phyloP scores from a whole-genome alignment of 2,329 filamentous ascomycete species.

The Tolypocladium capitatum region DNA sequence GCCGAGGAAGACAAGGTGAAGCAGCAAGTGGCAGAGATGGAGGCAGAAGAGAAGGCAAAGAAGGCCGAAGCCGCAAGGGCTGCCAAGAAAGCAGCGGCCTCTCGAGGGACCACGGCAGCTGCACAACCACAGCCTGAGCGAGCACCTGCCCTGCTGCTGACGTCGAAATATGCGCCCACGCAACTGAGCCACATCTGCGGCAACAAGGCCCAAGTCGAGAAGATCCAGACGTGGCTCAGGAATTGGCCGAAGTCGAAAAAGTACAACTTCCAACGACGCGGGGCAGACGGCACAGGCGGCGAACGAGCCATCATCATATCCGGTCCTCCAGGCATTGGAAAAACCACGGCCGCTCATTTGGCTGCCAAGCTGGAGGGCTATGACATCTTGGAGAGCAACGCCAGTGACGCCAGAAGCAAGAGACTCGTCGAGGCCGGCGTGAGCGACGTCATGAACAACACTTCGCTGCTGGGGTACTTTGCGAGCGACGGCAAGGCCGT shows the following conservation, averaged over 20 bases:
- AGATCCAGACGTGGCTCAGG: conserved; percentile 74
- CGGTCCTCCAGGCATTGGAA: conserved; percentile 90
- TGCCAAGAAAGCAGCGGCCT: conserved; percentile 27
- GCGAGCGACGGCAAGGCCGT: conserved; percentile 70
- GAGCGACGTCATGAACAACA: conserved; percentile 87
- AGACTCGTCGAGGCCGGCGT: conserved; percentile 82
- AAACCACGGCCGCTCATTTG: conserved; percentile 91
- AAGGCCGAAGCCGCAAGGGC: conserved; percentile 39
- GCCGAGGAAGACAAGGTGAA: conserved; percentile 74
- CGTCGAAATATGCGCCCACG: conserved; percentile 85
- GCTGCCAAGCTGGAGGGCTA: conserved; percentile 88
- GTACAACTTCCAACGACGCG: conserved; percentile 68
- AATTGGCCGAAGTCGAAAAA: conserved; percentile 70
- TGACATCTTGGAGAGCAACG: conserved; percentile 89
- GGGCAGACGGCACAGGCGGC: conserved; percentile 69
- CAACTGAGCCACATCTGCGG: conserved; percentile 81
- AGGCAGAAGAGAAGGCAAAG: conserved; percentile 58
- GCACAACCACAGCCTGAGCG: conserved; percentile 26
- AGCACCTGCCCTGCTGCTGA: conserved; percentile 64
- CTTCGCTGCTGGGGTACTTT: conserved; percentile 83
- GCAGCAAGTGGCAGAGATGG: conserved; percentile 72
- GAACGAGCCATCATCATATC: conserved; percentile 90
- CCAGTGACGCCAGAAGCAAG: conserved; percentile 91
- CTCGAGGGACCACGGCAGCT: conserved; percentile 10
- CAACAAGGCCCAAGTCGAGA: conserved; percentile 83